These are phyloP conservation scores for Penicillium sp. DNA, from an alignment of 2,329 filamentous ascomycete species.

Conservation along the genomic window DNA sequence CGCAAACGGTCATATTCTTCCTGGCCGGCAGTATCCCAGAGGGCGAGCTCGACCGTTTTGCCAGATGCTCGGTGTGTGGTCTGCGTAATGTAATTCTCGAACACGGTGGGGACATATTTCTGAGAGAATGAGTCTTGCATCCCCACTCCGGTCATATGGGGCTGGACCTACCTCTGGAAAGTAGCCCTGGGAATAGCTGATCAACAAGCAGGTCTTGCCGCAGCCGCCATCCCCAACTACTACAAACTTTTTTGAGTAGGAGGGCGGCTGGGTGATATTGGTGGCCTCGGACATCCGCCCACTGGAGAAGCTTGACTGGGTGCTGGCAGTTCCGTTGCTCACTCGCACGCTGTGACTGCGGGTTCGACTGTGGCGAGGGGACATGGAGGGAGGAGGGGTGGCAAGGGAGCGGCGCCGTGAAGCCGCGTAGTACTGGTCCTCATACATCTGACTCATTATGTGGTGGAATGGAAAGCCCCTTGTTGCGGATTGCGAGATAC, in stretches of 20 bases:
- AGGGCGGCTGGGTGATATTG: conserved; percentile 81
- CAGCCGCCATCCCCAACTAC: conserved; percentile 97
- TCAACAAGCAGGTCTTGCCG: conserved; percentile 96
- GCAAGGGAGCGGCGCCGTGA: conserved; percentile 57
- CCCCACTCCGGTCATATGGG: background rate
- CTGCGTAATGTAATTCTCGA: conserved; percentile 99
- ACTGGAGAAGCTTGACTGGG: conserved; percentile 69
- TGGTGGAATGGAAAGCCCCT: conserved; percentile 19
- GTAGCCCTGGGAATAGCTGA: conserved; percentile 97
- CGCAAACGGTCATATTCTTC: conserved; percentile 97
- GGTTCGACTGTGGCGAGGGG: conserved; percentile 47
- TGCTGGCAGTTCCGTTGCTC: conserved; percentile 88
- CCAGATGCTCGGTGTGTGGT: conserved; percentile 82
- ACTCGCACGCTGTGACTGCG: conserved; percentile 62
- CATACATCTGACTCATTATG: conserved; percentile 38
- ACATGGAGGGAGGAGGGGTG: conserved; percentile 40
- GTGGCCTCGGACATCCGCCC: conserved; percentile 76
- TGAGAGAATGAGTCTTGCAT: conserved; percentile 38
- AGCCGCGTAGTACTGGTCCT: conserved; percentile 52
- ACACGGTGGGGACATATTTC: conserved; percentile 99
- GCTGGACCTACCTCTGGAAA: conserved; percentile 80
- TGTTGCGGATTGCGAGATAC: conserved; percentile 16
- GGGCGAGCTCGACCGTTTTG: conserved; percentile 91
- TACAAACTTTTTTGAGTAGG: conserved; percentile 98
- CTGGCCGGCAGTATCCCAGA: conserved; percentile 98